Evolutionary conservation across 176 grass and related monocot species (phyloP), one percentile per base, ranked within the genome.

Genomic region (Oryza glumipatula): DNA sequence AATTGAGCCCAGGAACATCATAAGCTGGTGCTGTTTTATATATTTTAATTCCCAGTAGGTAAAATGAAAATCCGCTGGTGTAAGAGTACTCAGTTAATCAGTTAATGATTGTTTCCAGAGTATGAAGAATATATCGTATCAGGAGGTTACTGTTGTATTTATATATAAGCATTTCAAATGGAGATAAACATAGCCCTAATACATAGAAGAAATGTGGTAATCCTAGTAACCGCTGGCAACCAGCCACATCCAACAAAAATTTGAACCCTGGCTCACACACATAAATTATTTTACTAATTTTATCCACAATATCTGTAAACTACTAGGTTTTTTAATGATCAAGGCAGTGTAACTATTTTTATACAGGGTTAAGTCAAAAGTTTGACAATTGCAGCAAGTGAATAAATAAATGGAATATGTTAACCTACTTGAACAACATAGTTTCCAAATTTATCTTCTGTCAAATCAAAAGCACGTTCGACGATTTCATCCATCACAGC

Each of bases 401-500:
- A 39, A 71, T 52, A 81, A 6, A 38, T 38, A 38, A 38, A 38
- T 38, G 36, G 33, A 80, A 65, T 12, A 30, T 26, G 70, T 22
- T 82, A 73, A 86, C 75, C 48, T 87, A 96, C 94, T 73, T 93
- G 94, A 82, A 96, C 92, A 85, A 96, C 94, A 39, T 96, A 96
- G 72, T 96, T 96, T 15, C 94, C 94, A 74, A 89, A 96, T 83
- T 96, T 92, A 70, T 96, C 91, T 73, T 96, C 91, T 47, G 94
- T 90, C 84, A 96, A 75, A 83, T 17, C 49, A 83, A 58, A 91
- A 32, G 92, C 89, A 67, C 83, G 88, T 56, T 83, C 84, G 21
- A 89, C 85, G 69, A 96, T 91, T 77, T 91, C 91, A 76, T 87
- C 76, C 94, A 96, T 91, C 77, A 94, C 70, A 73, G 88, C 89